These are phyloP conservation scores for Picea glauca DNA, from an alignment of 75 land plant species.

Conservation along the genomic window DNA sequence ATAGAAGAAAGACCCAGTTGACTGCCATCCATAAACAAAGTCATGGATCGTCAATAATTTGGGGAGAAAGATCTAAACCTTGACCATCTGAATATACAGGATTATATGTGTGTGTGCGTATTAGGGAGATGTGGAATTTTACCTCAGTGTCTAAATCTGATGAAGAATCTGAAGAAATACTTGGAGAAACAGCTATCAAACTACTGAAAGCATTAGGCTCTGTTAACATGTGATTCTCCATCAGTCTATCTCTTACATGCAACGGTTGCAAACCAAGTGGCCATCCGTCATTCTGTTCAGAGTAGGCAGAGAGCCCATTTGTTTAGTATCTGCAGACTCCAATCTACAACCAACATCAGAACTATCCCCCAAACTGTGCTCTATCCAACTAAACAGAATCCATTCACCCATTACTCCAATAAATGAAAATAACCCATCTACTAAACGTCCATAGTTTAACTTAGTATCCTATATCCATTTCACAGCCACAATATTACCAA, in stretches of 20 bases:
- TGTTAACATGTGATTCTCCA: conserved; percentile 20
- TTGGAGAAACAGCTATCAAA: conserved; percentile 35
- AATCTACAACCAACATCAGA: no score
- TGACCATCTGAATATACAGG: neutral
- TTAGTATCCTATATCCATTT: no score
- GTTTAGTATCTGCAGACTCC: neutral
- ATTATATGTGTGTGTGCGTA: neutral
- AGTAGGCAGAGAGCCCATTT: neutral
- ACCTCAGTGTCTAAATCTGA: conserved; percentile 59
- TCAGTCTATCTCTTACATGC: conserved; percentile 30
- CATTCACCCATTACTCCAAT: no score
- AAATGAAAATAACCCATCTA: no score
- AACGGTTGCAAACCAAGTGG: conserved; percentile 40
- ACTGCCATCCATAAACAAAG: conserved; percentile 25
- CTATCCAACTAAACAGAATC: no score
- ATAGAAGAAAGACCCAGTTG: conserved; percentile 55
- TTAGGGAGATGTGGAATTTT: neutral
- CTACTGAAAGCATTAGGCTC: conserved; percentile 35
- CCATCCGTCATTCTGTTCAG: conserved; percentile 43
- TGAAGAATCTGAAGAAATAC: conserved; percentile 30
- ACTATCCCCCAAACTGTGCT: no score
- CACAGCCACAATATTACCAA: no score
- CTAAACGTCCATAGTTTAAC: no score
- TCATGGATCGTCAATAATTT: neutral
- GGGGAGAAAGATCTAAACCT: neutral